A percentile compares a stretch with the other conserved stretches of the same genome.
These are phyloP conservation scores for Solanum gracilifrons DNA, from an alignment of 257 asterid genomes.

Conservation along the genomic window DNA sequence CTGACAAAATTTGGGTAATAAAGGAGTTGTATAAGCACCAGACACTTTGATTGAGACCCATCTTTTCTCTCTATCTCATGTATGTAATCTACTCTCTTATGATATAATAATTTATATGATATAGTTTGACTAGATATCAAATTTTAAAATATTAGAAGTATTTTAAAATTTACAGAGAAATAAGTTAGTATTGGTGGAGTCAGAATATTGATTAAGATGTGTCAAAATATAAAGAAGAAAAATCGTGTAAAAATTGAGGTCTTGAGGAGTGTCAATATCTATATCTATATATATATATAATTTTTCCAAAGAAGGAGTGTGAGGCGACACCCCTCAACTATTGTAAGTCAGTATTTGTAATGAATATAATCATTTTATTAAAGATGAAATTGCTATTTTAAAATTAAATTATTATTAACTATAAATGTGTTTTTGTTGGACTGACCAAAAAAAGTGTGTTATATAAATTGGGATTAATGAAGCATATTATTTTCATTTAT, in stretches of 20 bases:
- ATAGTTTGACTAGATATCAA: not conserved
- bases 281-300: no score
- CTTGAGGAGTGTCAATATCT: no score
- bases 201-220: no score
- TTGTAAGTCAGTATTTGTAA: not conserved
- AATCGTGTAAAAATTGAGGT: no score
- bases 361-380: no score
- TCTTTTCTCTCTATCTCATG: not conserved
- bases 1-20: not conserved
- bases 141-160: not conserved
- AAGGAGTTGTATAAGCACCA: not conserved
- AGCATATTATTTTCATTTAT: not conserved
- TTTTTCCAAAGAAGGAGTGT: not conserved
- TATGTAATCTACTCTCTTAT: not conserved
- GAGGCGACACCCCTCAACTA: no score
- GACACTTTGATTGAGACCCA: not conserved
- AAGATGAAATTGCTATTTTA: not conserved
- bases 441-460: no score
- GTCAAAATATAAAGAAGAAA: no score
- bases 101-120: no score
- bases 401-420: no score
- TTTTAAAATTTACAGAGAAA: no score
- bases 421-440: not conserved
- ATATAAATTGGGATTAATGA: not conserved
- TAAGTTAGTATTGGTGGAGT: not conserved